phyloP scores from a whole-genome alignment of 305 asterid species.

The Fraxinus nigra region DNA sequence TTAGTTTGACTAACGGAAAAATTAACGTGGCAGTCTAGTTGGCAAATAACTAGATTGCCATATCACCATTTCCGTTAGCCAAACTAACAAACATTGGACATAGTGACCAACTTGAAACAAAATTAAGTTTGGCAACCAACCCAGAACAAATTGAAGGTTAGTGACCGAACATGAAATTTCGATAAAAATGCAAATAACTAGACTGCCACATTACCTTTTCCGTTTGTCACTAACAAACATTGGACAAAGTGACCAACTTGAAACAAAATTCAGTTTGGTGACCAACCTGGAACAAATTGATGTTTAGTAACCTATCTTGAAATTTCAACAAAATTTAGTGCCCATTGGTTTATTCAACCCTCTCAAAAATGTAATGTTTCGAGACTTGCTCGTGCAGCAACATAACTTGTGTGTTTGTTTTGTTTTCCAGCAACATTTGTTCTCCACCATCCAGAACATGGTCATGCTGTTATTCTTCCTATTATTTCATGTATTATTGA shows the following conservation, averaged over 20 bases:
- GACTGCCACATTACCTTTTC: neutral
- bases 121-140: neutral
- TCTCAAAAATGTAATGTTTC: slow-evolving; percentile 1
- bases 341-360: neutral
- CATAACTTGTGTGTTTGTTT: slow-evolving; percentile 25
- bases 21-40: neutral
- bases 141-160: neutral
- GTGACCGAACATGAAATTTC: neutral
- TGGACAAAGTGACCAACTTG: neutral
- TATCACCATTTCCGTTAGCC: neutral
- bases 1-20: neutral
- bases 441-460: slow-evolving; percentile 99
- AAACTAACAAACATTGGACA: neutral
- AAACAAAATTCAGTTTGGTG: neutral
- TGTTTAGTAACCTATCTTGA: neutral
- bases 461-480: slow-evolving; percentile 92
- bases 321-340: neutral
- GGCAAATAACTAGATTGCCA: neutral
- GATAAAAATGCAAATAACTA: neutral
- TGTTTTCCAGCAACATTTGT: slow-evolving; percentile 81
- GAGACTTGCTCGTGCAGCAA: slow-evolving; percentile 22
- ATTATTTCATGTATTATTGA: slow-evolving; percentile 90
- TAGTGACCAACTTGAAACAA: neutral
- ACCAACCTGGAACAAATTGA: neutral
- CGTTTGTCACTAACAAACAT: neutral